phyloP scores from a whole-genome alignment of 139 green algal genomes.

The Pleodorina starrii region DNA sequence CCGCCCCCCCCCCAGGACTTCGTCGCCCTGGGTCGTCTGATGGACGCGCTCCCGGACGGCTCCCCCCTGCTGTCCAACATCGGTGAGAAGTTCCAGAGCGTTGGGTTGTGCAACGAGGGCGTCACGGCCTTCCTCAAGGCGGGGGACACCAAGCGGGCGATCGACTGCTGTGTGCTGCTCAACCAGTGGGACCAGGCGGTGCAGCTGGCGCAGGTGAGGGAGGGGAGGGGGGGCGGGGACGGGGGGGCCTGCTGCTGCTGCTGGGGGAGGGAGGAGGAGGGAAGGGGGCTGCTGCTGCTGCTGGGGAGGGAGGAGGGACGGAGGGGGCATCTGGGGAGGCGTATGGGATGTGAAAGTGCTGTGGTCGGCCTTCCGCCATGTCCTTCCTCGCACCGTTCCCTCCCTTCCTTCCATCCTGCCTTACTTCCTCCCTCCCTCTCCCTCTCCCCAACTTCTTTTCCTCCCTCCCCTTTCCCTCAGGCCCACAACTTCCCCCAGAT shows the following conservation, averaged over 20 bases:
- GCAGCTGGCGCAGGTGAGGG: slow-evolving; percentile 69
- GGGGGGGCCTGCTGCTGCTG: too few species aligned
- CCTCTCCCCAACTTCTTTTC: neutral
- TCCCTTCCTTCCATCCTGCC: too few species aligned
- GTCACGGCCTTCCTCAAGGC: slow-evolving; percentile 80
- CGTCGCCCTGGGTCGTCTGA: slow-evolving; percentile 73
- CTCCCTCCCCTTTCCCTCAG: neutral
- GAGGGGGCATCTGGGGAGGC: neutral
- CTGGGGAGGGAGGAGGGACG: neutral
- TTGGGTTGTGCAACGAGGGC: slow-evolving; percentile 83
- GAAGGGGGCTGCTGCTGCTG: neutral
- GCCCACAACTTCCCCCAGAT: slow-evolving; percentile 67
- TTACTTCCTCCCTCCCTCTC: neutral
- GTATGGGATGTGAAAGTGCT: too few species aligned
- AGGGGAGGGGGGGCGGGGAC: neutral
- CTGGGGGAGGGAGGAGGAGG: neutral
- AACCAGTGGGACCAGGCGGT: slow-evolving; percentile 90
- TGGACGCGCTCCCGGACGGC: slow-evolving; percentile 77
- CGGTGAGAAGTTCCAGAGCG: slow-evolving; percentile 79
- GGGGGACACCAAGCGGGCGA: slow-evolving; percentile 79
- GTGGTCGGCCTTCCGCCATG: too few species aligned
- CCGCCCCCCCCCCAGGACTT: slow-evolving; percentile 71
- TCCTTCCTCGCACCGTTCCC: too few species aligned
- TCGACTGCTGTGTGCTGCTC: slow-evolving; percentile 87
- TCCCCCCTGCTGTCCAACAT: slow-evolving; percentile 73